Conservation (phyloP, 2,329 filamentous ascomycete genomes). For the Verticillium tricorpus region DNA sequence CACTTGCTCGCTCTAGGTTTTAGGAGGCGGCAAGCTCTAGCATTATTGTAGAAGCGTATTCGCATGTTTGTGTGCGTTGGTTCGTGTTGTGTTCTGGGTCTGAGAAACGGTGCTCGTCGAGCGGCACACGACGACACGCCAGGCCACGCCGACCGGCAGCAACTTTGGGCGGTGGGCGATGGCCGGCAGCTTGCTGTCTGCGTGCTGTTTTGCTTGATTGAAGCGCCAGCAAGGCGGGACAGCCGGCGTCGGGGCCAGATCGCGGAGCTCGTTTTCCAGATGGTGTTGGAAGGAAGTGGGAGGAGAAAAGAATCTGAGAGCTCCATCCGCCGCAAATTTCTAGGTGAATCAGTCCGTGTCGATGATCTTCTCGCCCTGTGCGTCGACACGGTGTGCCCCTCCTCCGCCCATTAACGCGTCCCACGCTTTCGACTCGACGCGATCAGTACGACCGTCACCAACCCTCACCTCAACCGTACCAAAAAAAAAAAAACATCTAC, state of each 20-base stretch:
- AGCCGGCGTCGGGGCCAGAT: slow-evolving; percentile 15
- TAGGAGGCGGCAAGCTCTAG: slow-evolving; percentile 61
- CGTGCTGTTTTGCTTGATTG: neutral
- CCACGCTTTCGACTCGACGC: slow-evolving; percentile 2
- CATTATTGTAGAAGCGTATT: slow-evolving; percentile 49
- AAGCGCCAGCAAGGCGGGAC: neutral
- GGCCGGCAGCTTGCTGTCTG: neutral
- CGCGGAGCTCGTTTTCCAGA: slow-evolving; percentile 42
- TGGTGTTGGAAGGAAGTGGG: neutral
- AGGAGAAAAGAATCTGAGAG: neutral
- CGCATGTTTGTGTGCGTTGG: neutral
- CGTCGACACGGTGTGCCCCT: neutral
- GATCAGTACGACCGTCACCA: neutral
- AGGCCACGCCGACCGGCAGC: neutral
- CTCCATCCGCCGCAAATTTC: neutral
- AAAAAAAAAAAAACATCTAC: neutral
- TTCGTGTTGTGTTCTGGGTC: neutral
- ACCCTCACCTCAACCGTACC: neutral
- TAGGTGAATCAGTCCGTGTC: neutral
- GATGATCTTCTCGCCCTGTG: neutral
- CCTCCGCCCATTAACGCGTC: slow-evolving; percentile 11
- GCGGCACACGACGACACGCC: neutral
- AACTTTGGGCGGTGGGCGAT: neutral
- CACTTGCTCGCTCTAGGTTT: slow-evolving; percentile 56
- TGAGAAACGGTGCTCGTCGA: neutral